These are phyloP conservation scores for Phoma sp. DNA, from an alignment of 2,329 filamentous ascomycete genomes.

Conservation along the genomic window DNA sequence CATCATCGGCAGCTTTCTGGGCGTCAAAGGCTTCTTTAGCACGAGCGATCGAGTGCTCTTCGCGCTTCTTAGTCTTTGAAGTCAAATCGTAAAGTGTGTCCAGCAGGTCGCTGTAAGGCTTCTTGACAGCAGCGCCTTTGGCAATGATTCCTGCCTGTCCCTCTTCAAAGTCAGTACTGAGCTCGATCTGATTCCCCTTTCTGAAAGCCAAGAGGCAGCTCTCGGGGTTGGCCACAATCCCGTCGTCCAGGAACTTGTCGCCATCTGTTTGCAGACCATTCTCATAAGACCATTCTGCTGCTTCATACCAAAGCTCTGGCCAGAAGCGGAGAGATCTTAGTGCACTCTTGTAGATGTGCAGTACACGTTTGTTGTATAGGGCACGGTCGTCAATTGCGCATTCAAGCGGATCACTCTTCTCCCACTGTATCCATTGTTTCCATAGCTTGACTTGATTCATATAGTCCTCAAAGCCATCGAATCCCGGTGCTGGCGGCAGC, in stretches of 20 bases:
- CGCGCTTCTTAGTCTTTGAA: slow-evolving; percentile 71
- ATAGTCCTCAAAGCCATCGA: slow-evolving; percentile 86
- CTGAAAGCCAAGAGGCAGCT: slow-evolving; percentile 90
- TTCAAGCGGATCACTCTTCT: slow-evolving; percentile 90
- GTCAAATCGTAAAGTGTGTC: slow-evolving; percentile 88
- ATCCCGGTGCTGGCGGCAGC: slow-evolving; percentile 83
- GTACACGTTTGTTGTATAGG: slow-evolving; percentile 76
- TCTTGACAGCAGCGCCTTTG: slow-evolving; percentile 76
- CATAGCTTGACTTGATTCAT: slow-evolving; percentile 84
- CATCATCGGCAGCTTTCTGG: slow-evolving; percentile 53
- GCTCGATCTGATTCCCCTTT: slow-evolving; percentile 86
- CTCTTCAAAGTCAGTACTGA: slow-evolving; percentile 78
- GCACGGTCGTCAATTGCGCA: slow-evolving; percentile 81
- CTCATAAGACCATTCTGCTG: slow-evolving; percentile 88
- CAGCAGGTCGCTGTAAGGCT: slow-evolving; percentile 82
- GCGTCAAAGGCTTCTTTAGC: slow-evolving; percentile 63
- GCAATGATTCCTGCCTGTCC: slow-evolving; percentile 71
- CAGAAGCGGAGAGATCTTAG: slow-evolving; percentile 93
- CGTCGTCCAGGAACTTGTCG: slow-evolving; percentile 79
- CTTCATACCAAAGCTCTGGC: slow-evolving; percentile 95
- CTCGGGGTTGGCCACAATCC: slow-evolving; percentile 89
- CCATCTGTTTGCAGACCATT: slow-evolving; percentile 77
- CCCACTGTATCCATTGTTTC: slow-evolving; percentile 95
- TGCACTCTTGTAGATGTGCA: slow-evolving; percentile 93
- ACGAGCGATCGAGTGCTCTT: slow-evolving; percentile 66